Evolutionary conservation across 257 asterid genomes (phyloP).

Genomic region (Euphrasia confusa): DNA sequence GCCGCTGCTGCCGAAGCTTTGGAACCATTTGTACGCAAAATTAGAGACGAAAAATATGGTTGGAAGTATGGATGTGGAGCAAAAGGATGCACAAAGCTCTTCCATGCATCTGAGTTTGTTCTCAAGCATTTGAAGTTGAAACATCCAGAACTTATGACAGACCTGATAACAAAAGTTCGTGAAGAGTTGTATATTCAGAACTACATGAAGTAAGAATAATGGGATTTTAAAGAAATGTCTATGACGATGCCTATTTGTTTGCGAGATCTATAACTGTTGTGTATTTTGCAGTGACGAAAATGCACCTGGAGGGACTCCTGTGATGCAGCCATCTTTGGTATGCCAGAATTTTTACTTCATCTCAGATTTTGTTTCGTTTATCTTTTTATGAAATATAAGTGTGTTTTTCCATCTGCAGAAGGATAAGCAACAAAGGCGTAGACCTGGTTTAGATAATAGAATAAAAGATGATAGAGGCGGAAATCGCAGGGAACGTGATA

Average conservation of each 20-base stretch:
- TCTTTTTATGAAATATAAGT: conserved; percentile 13
- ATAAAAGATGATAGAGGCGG: conserved; percentile 69
- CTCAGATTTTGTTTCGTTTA: background rate
- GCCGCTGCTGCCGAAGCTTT: conserved; percentile 81
- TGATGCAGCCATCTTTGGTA: conserved; percentile 91
- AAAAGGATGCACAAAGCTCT: conserved; percentile 98
- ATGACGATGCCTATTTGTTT: conserved; percentile 14
- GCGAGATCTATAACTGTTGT: conserved; percentile 23
- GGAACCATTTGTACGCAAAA: conserved; percentile 88
- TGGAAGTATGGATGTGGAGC: conserved; percentile 99
- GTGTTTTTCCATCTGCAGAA: conserved; percentile 46
- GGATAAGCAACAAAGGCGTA: conserved; percentile 67
- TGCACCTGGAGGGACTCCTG: conserved; percentile 93
- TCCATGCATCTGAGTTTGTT: conserved; percentile 94
- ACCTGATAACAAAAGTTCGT: conserved; percentile 74
- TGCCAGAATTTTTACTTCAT: conserved; percentile 11
- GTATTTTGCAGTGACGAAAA: conserved; percentile 68
- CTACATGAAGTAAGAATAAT: conserved; percentile 77
- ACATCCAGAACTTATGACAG: conserved; percentile 76
- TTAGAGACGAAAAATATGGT: conserved; percentile 98
- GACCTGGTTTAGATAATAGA: conserved; percentile 69
- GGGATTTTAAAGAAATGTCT: conserved; percentile 3
- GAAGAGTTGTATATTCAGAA: conserved; percentile 87
- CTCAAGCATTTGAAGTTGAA: conserved; percentile 91
- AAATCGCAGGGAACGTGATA: conserved; percentile 61